These are phyloP conservation scores for Digitaria exilis DNA, from an alignment of 202 grass and related monocot species.

Conservation along the genomic window DNA sequence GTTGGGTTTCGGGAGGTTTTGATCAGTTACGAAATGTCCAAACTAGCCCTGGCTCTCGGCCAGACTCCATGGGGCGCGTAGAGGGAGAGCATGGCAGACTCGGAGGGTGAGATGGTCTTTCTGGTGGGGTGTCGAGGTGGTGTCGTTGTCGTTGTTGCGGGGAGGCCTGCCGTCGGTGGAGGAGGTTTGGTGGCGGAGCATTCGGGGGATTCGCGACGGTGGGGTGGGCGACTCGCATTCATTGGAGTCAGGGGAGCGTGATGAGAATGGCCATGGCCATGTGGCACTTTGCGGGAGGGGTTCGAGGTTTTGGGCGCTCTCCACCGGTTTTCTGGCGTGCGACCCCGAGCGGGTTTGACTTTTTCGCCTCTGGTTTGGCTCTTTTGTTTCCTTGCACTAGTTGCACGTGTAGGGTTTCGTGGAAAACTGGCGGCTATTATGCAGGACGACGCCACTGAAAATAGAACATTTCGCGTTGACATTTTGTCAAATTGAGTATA, in stretches of 20 bases:
- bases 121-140: neutral
- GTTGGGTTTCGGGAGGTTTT: constrained; percentile 42
- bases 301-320: constrained; percentile 2
- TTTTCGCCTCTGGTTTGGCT: neutral
- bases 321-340: constrained; percentile 10
- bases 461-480: neutral
- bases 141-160: constrained; percentile 32
- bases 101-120: constrained; percentile 13
- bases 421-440: too few relatives aligned
- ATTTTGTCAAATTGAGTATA: neutral
- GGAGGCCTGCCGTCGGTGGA: constrained; percentile 44
- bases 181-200: constrained; percentile 52
- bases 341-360: constrained; percentile 25
- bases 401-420: neutral
- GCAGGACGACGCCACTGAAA: neutral
- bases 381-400: neutral
- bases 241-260: neutral
- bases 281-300: constrained; percentile 27
- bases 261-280: constrained; percentile 10
- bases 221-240: constrained; percentile 27
- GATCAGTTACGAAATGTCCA: neutral
- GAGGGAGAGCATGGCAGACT: too few relatives aligned
- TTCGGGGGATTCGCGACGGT: neutral
- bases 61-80: neutral
- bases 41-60: neutral